Conservation (phyloP, 2,329 filamentous ascomycete species). For the Cercospora brassicicola region DNA sequence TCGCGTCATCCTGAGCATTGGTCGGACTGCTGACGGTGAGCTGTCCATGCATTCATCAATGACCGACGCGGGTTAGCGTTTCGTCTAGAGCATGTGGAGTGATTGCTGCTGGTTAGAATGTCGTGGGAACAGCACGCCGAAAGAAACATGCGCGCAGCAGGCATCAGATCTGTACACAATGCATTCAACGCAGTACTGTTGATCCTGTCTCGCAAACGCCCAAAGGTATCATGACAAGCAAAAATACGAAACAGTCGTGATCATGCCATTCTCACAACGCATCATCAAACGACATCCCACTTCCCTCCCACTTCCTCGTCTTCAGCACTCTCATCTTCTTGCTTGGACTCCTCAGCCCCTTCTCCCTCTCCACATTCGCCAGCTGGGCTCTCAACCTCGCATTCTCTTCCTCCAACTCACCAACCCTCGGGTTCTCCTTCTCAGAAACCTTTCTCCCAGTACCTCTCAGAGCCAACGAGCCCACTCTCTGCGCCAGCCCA, state of each 20-base stretch:
- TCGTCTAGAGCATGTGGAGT: too few species aligned
- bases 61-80: too few species aligned
- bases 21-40: too few species aligned
- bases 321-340: slow-evolving; percentile 54
- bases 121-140: too few species aligned
- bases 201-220: neutral
- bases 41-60: too few species aligned
- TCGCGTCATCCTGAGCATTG: too few species aligned
- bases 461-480: slow-evolving; percentile 16
- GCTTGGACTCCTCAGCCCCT: slow-evolving; percentile 44
- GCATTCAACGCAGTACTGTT: neutral
- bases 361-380: slow-evolving; percentile 44
- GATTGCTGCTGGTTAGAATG: too few species aligned
- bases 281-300: slow-evolving; percentile 36
- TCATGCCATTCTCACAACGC: neutral
- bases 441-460: slow-evolving; percentile 21
- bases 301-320: slow-evolving; percentile 49
- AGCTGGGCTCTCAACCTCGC: slow-evolving; percentile 44
- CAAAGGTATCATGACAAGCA: neutral
- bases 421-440: slow-evolving; percentile 26
- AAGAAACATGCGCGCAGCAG: too few species aligned
- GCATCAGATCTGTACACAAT: neutral
- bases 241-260: neutral
- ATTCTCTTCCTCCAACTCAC: slow-evolving; percentile 50
- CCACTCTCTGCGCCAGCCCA: slow-evolving; percentile 12